Evolutionary conservation across 2,329 filamentous ascomycete species (phyloP).

Genomic region (Penicillium sp.): DNA sequence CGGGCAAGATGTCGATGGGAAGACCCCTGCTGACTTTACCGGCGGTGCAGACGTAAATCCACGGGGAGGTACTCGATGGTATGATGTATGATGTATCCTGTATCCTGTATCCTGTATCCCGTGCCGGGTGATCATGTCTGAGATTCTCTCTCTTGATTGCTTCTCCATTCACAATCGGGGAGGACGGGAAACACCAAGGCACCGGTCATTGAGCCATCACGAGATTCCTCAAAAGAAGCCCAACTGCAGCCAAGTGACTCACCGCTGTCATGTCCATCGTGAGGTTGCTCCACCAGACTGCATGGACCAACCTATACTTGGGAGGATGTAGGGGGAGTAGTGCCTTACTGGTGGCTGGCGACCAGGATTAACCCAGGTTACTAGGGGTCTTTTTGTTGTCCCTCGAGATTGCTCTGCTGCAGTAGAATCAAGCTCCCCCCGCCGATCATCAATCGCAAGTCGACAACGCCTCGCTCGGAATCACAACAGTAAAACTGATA

Average conservation of each 20-base stretch:
- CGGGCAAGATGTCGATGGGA: slow-evolving; percentile 14
- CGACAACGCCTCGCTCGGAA: neutral
- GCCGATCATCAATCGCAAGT: neutral
- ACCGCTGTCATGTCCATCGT: slow-evolving; percentile 20
- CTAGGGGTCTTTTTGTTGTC: neutral
- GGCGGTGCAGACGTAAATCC: slow-evolving; percentile 28
- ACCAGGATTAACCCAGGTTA: slow-evolving; percentile 2
- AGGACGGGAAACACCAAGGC: slow-evolving; percentile 4
- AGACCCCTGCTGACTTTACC: slow-evolving; percentile 17
- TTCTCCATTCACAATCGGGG: neutral
- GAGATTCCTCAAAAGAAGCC: neutral
- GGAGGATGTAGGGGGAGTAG: neutral
- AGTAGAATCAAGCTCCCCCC: slow-evolving; percentile 3
- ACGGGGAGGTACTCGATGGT: slow-evolving; percentile 14
- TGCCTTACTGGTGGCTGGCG: slow-evolving; percentile 13
- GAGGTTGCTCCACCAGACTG: slow-evolving; percentile 12
- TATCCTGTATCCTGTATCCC: too few relatives aligned
- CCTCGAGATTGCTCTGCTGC: neutral
- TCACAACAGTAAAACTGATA: slow-evolving; percentile 1
- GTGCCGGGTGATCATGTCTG: neutral
- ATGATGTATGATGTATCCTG: too few relatives aligned
- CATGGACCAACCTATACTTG: neutral
- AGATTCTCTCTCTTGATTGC: neutral
- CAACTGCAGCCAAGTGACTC: slow-evolving; percentile 29
- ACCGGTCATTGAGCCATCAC: slow-evolving; percentile 1